These are phyloP conservation scores for Thinopyrum obtusiflorum DNA, from an alignment of 202 grass and related monocot genomes.

Conservation along the genomic window DNA sequence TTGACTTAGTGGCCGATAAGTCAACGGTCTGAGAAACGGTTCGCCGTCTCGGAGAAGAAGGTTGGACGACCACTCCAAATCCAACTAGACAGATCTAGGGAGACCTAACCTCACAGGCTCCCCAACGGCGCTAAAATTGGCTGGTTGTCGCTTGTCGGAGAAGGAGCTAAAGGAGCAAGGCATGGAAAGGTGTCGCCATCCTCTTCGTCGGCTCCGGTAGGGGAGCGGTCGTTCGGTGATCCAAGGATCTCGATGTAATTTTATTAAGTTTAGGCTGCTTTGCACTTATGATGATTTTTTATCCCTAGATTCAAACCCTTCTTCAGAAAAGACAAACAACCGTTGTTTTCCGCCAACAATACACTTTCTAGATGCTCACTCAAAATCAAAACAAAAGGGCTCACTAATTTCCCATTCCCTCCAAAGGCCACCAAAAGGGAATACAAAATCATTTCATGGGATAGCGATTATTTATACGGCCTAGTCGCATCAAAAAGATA, in stretches of 20 bases:
- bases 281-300: too few species aligned
- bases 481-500: not conserved
- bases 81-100: rapidly evolving
- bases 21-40: not conserved
- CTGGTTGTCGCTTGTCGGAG: too few species aligned
- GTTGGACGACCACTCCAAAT: not conserved
- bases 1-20: not conserved
- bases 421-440: not conserved
- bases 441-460: not conserved
- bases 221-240: too few species aligned
- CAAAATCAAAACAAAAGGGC: not conserved
- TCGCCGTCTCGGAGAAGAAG: not conserved
- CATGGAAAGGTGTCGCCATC: too few species aligned
- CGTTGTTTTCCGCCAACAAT: not conserved
- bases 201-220: too few species aligned
- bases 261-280: too few species aligned
- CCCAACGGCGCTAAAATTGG: too few species aligned
- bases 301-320: too few species aligned
- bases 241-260: too few species aligned
- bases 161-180: too few species aligned
- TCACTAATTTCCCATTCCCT: not conserved
- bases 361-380: not conserved
- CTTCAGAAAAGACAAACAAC: too few species aligned
- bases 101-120: not conserved
- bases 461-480: not conserved